Evolutionary conservation across 1,139 yeast species (phyloP), one percentile per base, ranked within the genome.

Genomic region (Suhomyces coccinellae): DNA sequence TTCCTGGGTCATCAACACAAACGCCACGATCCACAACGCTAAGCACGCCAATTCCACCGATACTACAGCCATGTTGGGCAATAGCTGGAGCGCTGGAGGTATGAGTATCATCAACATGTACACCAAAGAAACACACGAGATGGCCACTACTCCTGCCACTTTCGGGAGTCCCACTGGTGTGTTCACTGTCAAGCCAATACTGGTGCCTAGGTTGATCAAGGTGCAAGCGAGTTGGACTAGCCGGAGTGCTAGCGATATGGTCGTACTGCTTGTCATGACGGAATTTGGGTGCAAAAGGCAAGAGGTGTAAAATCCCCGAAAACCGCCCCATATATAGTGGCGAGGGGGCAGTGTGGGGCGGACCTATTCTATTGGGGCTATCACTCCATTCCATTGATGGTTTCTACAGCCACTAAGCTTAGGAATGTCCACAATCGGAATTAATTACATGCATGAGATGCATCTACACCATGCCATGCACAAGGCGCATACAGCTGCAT

Each of bases 11-110:
- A 48, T 34, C 14, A 44, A 41, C 22, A 40, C 51, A 36, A 51
- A 51, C 5, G 46, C 48, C 26, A 43, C 40, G 6, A 46, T 43
- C 53, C 53, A 51, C 9, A 48, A 34, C 12, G 43, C 49, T 12
- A 51, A 40, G 12, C 48, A 30, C 3, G 41, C 15, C 8, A 39
- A 10, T 38, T 51, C 54, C 15, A 38, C 14, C 14, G 34, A 24
- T 11, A 50, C 31, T 4, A 50, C 38, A 26, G 40, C 34, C 27
- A 43, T 44, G 20, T 30, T 41, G n/a, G 54, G 54, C 5, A 50
- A 14, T 11, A 15, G 22, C 10, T 27, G 28, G 6, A 47, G 36
- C 6, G 45, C 12, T 10, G 48, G 46, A n/a, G 46, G 49, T 6
- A 48, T 43, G 12, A 45, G 34, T 6, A 49, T 36, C 6, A 40